phyloP scores from a whole-genome alignment of 306 rosid species.

The Carpinus fangiana region DNA sequence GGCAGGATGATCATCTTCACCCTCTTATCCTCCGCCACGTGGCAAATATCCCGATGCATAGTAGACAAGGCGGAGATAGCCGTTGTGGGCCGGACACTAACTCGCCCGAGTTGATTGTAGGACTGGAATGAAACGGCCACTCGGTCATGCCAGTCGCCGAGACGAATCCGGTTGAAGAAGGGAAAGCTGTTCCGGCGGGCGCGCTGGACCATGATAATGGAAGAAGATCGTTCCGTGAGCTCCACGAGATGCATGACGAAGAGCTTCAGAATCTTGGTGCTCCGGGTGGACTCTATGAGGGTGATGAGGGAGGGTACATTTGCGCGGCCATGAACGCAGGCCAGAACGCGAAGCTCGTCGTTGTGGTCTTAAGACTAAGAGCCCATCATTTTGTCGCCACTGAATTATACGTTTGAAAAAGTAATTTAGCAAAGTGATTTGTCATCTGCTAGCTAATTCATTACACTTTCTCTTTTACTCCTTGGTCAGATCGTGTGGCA shows the following conservation, averaged over 20 bases:
- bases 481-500: background rate
- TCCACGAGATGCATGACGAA: constrained; percentile 80
- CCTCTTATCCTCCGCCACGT: constrained; percentile 69
- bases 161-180: constrained; percentile 47
- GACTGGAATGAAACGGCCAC: constrained; percentile 59
- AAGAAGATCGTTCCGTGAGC: constrained; percentile 74
- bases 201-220: constrained; percentile 68
- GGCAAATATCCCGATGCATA: constrained; percentile 79
- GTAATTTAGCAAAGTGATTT: background rate
- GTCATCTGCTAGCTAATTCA: background rate
- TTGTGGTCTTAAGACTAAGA: no score
- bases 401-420: no score
- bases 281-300: constrained; percentile 59
- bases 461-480: background rate
- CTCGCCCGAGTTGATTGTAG: constrained; percentile 60
- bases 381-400: no score
- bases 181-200: constrained; percentile 72
- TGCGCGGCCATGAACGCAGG: constrained; percentile 69
- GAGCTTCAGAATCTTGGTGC: constrained; percentile 52
- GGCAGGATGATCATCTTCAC: constrained; percentile 69
- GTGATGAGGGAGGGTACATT: constrained; percentile 53
- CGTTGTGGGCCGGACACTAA: constrained; percentile 59
- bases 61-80: constrained; percentile 66
- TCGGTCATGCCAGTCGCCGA: constrained; percentile 45
- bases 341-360: constrained; percentile 58